Evolutionary conservation across 192 early-diverging fungal species (phyloP).

Genomic region (Backusella circina): DNA sequence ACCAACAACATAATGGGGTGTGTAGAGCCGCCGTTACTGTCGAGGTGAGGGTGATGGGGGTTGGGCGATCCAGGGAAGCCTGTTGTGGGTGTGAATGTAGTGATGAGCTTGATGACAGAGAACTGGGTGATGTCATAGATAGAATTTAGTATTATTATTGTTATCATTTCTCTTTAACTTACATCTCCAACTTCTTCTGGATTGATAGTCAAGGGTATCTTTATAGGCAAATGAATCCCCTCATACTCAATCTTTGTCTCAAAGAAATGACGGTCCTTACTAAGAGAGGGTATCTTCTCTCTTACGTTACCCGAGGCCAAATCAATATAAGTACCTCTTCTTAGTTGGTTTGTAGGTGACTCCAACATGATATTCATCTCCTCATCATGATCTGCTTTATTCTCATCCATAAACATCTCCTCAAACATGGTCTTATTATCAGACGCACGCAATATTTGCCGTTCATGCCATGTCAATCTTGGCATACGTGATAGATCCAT

Average conservation of each 20-base stretch:
- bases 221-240: conserved; percentile 80
- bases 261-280: conserved; percentile 85
- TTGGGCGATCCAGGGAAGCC: conserved; percentile 33
- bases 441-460: conserved; percentile 74
- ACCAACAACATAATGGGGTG: conserved; percentile 86
- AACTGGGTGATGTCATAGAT: conserved; percentile 45
- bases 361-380: conserved; percentile 12
- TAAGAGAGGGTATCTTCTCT: conserved; percentile 41
- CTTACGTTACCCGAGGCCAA: conserved; percentile 38
- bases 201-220: conserved; percentile 81
- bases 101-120: conserved; percentile 76
- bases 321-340: conserved; percentile 50
- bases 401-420: conserved; percentile 60
- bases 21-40: conserved; percentile 73
- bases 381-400: not conserved
- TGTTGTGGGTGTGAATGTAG: conserved; percentile 66
- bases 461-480: conserved; percentile 68
- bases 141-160: not conserved
- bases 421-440: conserved; percentile 84
- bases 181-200: conserved; percentile 91
- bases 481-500: conserved; percentile 84
- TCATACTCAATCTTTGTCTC: conserved; percentile 82
- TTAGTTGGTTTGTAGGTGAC: conserved; percentile 1
- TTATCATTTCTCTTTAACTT: conserved; percentile 26
- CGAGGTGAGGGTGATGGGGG: conserved; percentile 84